A percentile compares a stretch with the other conserved stretches of the same genome.
These are phyloP conservation scores for Parachaetomium inaequale DNA, from an alignment of 495 filamentous ascomycete genomes.

Conservation along the genomic window DNA sequence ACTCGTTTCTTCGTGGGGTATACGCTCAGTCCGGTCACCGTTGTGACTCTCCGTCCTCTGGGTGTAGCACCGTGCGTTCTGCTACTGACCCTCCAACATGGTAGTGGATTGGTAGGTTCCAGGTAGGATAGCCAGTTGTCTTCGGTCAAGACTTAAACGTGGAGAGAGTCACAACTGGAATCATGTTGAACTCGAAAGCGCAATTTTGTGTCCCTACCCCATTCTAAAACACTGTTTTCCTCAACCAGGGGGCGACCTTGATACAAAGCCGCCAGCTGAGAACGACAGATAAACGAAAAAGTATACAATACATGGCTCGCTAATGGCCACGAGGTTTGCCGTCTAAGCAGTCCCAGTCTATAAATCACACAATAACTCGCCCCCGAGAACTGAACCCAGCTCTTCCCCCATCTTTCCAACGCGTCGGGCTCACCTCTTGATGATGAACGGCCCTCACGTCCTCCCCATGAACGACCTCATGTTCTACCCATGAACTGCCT, in stretches of 20 bases:
- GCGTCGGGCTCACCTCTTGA: too few relatives aligned
- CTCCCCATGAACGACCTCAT: neutral
- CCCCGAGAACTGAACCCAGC: neutral
- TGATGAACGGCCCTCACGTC: too few relatives aligned
- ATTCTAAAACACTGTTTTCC: neutral
- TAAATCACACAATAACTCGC: neutral
- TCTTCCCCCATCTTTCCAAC: neutral
- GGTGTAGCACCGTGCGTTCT: too few relatives aligned
- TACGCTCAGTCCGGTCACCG: too few relatives aligned
- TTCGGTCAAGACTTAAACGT: too few relatives aligned
- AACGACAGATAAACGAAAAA: neutral
- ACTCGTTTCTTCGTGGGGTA: too few relatives aligned
- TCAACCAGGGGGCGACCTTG: neutral
- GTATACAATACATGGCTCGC: conserved; percentile 2
- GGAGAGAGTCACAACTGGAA: too few relatives aligned
- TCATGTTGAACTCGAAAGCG: neutral
- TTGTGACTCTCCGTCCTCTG: too few relatives aligned
- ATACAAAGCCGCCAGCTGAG: too few relatives aligned
- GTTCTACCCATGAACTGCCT: conserved; percentile 24
- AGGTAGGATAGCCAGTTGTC: too few relatives aligned
- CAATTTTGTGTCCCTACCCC: neutral
- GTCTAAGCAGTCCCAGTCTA: conserved; percentile 3
- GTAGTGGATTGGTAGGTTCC: too few relatives aligned
- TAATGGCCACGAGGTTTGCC: neutral
- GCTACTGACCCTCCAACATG: too few relatives aligned